Conservation (phyloP, 257 asterid genomes). For the Scutellaria minor region DNA sequence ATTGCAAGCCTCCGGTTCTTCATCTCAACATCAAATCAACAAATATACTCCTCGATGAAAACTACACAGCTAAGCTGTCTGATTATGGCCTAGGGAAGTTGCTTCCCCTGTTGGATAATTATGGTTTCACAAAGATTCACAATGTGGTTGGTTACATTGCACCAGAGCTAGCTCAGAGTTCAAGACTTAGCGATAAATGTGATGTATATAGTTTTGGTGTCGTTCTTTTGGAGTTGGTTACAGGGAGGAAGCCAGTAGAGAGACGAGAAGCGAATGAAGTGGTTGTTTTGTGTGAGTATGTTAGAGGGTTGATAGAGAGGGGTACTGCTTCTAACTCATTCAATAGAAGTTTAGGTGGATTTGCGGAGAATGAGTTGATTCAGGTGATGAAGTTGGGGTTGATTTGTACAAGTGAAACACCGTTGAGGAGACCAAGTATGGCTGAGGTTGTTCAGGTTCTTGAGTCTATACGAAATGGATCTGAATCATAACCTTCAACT, state of each 20-base stretch:
- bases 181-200: conserved; percentile 68
- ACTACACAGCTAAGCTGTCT: conserved; percentile 60
- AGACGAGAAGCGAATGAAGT: conserved; percentile 62
- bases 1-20: conserved; percentile 82
- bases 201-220: conserved; percentile 89
- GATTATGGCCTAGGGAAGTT: conserved; percentile 80
- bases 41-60: conserved; percentile 69
- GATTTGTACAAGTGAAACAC: conserved; percentile 70
- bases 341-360: conserved; percentile 71
- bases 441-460: conserved; percentile 94
- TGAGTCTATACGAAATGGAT: conserved; percentile 79
- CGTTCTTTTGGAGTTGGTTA: conserved; percentile 76
- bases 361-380: conserved; percentile 69
- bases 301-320: conserved; percentile 65
- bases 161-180: conserved; percentile 86
- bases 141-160: conserved; percentile 91
- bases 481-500: conserved; percentile 39
- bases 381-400: conserved; percentile 93
- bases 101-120: conserved; percentile 61
- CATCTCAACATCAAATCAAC: conserved; percentile 87
- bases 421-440: conserved; percentile 87
- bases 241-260: conserved; percentile 91
- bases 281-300: conserved; percentile 74
- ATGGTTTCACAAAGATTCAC: conserved; percentile 67
- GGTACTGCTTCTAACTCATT: conserved; percentile 71